These are phyloP conservation scores for Papiliotrema flavescens DNA, from an alignment of 1,284 basidiomycete genomes.

Conservation along the genomic window DNA sequence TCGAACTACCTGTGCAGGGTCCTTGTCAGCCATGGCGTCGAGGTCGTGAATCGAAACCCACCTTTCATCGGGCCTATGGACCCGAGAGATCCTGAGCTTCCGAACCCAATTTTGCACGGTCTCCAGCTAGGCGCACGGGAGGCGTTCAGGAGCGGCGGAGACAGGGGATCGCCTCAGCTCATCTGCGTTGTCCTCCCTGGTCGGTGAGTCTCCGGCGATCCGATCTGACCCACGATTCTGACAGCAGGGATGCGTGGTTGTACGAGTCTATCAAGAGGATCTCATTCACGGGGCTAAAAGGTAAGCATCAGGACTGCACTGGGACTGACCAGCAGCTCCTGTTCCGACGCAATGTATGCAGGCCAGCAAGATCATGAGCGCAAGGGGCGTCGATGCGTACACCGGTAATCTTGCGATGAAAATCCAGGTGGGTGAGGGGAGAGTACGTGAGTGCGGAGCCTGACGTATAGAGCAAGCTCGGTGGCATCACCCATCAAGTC, in stretches of 20 bases:
- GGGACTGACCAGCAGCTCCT: slow-evolving; percentile 20
- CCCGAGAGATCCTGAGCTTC: slow-evolving; percentile 23
- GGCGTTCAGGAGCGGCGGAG: slow-evolving; percentile 28
- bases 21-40: slow-evolving; percentile 27
- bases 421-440: slow-evolving; percentile 50
- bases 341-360: slow-evolving; percentile 49
- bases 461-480: slow-evolving; percentile 45
- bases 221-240: not conserved
- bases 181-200: slow-evolving; percentile 45
- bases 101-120: slow-evolving; percentile 7
- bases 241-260: slow-evolving; percentile 35
- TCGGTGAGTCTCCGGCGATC: slow-evolving; percentile 16
- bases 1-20: slow-evolving; percentile 9
- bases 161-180: slow-evolving; percentile 40
- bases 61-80: slow-evolving; percentile 28
- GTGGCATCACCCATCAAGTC: slow-evolving; percentile 50
- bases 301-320: slow-evolving; percentile 7
- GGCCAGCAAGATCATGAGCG: slow-evolving; percentile 41
- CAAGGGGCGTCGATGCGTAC: slow-evolving; percentile 50
- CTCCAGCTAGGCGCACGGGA: slow-evolving; percentile 31
- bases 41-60: slow-evolving; percentile 29
- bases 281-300: slow-evolving; percentile 39
- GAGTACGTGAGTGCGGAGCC: not conserved
- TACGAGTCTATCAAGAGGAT: slow-evolving; percentile 51
- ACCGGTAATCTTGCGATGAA: slow-evolving; percentile 45